Conservation (phyloP, 1,284 basidiomycete genomes). For the Waitea zeae region DNA sequence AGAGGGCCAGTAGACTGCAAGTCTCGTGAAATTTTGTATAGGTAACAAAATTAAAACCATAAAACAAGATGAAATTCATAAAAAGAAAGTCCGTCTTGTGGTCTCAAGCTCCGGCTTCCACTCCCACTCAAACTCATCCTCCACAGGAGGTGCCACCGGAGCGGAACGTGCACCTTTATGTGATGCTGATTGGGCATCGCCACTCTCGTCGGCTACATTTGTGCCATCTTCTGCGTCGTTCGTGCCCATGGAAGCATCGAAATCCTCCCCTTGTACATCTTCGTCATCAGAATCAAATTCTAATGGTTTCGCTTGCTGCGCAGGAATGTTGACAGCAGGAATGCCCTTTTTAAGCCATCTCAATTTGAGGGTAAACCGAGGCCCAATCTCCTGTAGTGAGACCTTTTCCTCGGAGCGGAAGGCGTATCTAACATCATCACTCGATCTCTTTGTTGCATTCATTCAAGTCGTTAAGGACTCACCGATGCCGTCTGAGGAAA, state of each 20-base stretch:
- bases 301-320: conserved; percentile 36
- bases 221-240: not conserved
- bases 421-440: conserved; percentile 52
- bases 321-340: conserved; percentile 58
- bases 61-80: conserved; percentile 29
- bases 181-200: not conserved
- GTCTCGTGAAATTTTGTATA: too few species aligned
- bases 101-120: conserved; percentile 80
- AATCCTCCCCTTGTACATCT: conserved; percentile 8
- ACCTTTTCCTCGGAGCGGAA: conserved; percentile 87
- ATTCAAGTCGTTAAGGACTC: conserved; percentile 4
- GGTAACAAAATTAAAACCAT: too few species aligned
- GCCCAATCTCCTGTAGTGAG: conserved; percentile 93
- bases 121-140: conserved; percentile 60
- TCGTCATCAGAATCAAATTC: conserved; percentile 35
- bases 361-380: conserved; percentile 91
- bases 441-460: not conserved
- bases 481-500: conserved; percentile 93
- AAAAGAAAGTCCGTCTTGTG: conserved; percentile 63
- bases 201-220: conserved; percentile 5
- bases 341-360: conserved; percentile 80
- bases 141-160: conserved; percentile 27
- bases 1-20: too few species aligned
- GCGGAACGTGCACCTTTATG: not conserved
- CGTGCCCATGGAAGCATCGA: conserved; percentile 2